phyloP scores from a whole-genome alignment of 495 filamentous ascomycete species.

The Chaetomium fimeti region DNA sequence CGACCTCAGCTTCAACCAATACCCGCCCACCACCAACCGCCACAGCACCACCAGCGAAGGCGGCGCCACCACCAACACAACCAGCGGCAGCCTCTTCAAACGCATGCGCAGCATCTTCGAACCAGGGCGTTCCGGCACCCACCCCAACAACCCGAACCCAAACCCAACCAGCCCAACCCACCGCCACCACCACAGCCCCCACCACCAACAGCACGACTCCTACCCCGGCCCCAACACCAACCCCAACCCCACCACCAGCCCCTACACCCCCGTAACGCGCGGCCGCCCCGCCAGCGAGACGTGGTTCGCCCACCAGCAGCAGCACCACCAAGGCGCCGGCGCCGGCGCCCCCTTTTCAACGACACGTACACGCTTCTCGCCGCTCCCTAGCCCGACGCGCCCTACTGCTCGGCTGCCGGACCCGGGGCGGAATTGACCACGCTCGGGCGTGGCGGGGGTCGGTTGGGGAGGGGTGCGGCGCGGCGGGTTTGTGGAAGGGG shows the following conservation, averaged over 20 bases:
- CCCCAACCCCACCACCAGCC: neutral
- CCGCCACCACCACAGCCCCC: neutral
- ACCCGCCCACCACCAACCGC: neutral
- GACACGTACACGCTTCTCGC: neutral
- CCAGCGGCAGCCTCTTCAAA: conserved; percentile 34
- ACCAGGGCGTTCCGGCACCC: conserved; percentile 15
- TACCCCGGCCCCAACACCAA: neutral
- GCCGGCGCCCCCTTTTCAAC: neutral
- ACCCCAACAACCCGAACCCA: neutral
- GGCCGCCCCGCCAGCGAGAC: neutral
- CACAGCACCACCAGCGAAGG: conserved; percentile 5
- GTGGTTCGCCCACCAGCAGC: neutral
- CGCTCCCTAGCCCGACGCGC: neutral
- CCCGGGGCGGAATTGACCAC: conserved; percentile 29
- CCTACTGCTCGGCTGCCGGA: neutral
- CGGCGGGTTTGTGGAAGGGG: too few relatives aligned
- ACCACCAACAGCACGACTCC: neutral
- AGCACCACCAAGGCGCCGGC: neutral
- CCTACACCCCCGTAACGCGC: too few relatives aligned
- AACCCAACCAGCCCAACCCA: too few relatives aligned
- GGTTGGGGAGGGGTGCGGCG: neutral
- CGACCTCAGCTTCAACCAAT: neutral
- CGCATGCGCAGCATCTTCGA: conserved; percentile 40
- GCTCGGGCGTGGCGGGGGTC: conserved; percentile 25
- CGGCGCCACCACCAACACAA: neutral